Evolutionary conservation across 192 early-diverging fungal genomes (phyloP), one percentile per base, ranked within the genome.

Genomic region (Gigaspora rosea): DNA sequence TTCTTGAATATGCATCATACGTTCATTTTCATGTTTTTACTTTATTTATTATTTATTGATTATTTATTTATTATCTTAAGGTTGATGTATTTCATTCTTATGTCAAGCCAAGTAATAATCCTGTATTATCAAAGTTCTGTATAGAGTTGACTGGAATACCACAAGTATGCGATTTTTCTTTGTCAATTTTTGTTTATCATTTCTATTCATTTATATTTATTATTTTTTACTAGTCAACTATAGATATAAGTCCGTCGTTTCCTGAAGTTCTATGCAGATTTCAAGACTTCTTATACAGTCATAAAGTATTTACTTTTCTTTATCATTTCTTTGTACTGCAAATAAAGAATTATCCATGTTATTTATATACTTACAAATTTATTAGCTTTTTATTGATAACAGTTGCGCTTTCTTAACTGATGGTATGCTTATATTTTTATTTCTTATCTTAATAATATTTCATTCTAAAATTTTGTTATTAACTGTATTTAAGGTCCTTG

Each of bases 101-200:
- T 78, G 92, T 94, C 5, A 80, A 85, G 51, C 95, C 95, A 11
- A 79, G 63, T 7, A 73, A 89, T 22, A 85, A 91, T 69, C 93
- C 95, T 0, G 84, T 50, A n/a, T 79, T 96, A 56, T 82, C 88
- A 41, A 86, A 90, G 2, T 96, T 94, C 80, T 96, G 95, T 77
- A 89, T 72, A n/a, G 32, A 80, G 16, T 77, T 96, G 47, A 96
- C 95, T 16, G 95, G 95, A 8, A 95, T 96, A 79, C 79, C 82
- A 11, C 94, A 95, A 78, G 92, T 91, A 80, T 63, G 36, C 3
- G 4, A 56, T 57, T 57, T 32, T 50, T 35, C 18, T 36, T 27
- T 2, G 10, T 63, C 8, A 20, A 16, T 33, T 47, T 12, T 33
- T 6, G 2, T 33, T 49, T 67, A 64, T 70, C 20, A 22, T 56